Evolutionary conservation across 2,329 filamentous ascomycete species (phyloP).

Genomic region (Trichoderma afroharzianum): DNA sequence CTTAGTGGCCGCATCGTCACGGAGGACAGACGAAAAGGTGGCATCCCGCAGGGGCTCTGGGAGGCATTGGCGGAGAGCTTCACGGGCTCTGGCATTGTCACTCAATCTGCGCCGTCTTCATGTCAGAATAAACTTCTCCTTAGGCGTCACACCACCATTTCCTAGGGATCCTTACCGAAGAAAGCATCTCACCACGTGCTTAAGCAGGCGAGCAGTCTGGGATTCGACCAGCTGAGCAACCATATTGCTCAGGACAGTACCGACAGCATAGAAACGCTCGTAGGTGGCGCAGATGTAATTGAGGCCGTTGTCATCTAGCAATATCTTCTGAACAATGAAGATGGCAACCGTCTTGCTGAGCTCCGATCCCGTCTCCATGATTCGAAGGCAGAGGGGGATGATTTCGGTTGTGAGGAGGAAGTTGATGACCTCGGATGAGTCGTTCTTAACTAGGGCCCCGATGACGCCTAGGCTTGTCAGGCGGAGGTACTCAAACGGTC

Average conservation of each 20-base stretch:
- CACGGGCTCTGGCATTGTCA: conserved; percentile 91
- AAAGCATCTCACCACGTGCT: conserved; percentile 97
- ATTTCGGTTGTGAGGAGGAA: conserved; percentile 98
- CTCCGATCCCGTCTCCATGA: conserved; percentile 99
- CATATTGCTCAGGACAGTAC: conserved; percentile 98
- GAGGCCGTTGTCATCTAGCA: conserved; percentile 92
- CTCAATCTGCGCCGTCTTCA: conserved; percentile 61
- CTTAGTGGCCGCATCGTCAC: conserved; percentile 96
- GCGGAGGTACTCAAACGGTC: conserved; percentile 95
- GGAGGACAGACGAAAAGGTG: conserved; percentile 92
- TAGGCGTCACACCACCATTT: not conserved
- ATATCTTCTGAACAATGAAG: conserved; percentile 98
- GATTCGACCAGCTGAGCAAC: conserved; percentile 96
- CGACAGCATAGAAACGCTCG: conserved; percentile 96
- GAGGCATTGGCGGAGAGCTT: conserved; percentile 91
- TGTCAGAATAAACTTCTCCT: conserved; percentile 19
- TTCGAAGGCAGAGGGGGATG: conserved; percentile 92
- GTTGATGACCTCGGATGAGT: conserved; percentile 97
- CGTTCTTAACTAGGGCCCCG: conserved; percentile 95
- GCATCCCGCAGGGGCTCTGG: conserved; percentile 98
- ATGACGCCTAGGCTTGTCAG: conserved; percentile 95
- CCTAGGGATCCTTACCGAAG: conserved; percentile 62
- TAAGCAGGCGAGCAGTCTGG: conserved; percentile 90
- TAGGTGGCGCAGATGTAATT: conserved; percentile 99
- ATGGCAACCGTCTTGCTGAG: conserved; percentile 98